A percentile compares a stretch with the other conserved stretches of the same genome.
Conservation (phyloP, 805 yeast species). For the Candida golubevii region DNA sequence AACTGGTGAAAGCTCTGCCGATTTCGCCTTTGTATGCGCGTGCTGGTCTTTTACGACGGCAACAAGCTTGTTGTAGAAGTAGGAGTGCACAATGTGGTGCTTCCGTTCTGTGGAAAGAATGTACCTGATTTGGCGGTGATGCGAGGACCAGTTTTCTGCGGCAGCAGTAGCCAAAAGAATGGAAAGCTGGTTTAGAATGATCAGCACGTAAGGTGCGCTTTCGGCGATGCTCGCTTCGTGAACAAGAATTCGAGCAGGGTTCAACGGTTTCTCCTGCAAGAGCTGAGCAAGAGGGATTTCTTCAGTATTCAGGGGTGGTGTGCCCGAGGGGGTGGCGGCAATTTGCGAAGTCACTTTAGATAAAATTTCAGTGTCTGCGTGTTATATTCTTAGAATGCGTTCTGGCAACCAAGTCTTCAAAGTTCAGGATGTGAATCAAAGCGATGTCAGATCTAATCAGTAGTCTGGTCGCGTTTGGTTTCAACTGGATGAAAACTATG, state of each 20-base stretch:
- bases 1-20: constrained; percentile 15
- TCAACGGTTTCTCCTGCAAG: constrained; percentile 10
- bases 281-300: constrained; percentile 6
- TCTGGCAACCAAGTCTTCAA: not conserved
- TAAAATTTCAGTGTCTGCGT: not conserved
- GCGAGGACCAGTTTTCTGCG: constrained; percentile 35
- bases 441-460: constrained; percentile 35
- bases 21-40: not conserved
- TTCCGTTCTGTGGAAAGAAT: constrained; percentile 27
- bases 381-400: not conserved
- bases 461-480: constrained; percentile 25
- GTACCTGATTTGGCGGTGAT: constrained; percentile 43
- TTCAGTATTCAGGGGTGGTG: constrained; percentile 11
- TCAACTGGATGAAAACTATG: no score
- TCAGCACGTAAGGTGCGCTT: constrained; percentile 23
- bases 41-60: constrained; percentile 7
- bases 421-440: no score
- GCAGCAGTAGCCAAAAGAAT: constrained; percentile 45
- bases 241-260: constrained; percentile 5
- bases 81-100: constrained; percentile 8
- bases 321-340: constrained; percentile 41
- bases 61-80: constrained; percentile 13
- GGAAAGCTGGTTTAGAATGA: constrained; percentile 50
- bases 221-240: constrained; percentile 20
- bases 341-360: constrained; percentile 32